Base-by-base conservation (phyloP, 2,329 filamentous ascomycete genomes). In the Microcyclospora pomicola region DNA sequence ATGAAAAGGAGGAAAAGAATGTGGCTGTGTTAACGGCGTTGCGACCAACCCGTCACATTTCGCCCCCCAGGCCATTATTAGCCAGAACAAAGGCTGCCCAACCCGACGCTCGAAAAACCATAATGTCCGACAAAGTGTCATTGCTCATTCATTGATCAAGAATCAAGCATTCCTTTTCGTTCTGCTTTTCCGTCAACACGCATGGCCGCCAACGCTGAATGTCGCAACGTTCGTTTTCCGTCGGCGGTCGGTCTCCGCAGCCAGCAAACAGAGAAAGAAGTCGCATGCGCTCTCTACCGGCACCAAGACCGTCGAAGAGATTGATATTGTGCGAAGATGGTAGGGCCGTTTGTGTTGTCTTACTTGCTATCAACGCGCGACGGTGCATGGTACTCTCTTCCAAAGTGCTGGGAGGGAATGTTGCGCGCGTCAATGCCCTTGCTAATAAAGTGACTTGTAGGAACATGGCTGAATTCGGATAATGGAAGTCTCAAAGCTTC, bases 401-500 rank as follows among this genome's bases (percentile, higher is more conserved):
- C 5, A 24, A 24, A 24, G 19, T 24, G 5, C 19, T 7, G 19
- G 19, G 5, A n/a, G 4, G 30, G 9, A 31, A 4, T n/a, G 4
- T 5, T n/a, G 14, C 30, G 12, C 14, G 6, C 12, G 30, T 4
- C 14, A n/a, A n/a, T 4, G 9, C 30, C 9, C 9, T 31, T 15
- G 30, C 12, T 31, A 31, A 24, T 7, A 7, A 24, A 24, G 19
- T 24, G 19, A 24, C 19, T 24, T 24, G 5, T 15, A 31, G 30
- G 30, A 9, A 31, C 30, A n/a, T 31, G 30, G 30, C 51, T 67
- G 34, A 66, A 69, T 46, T 63, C 65, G 7, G 66, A 68, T 42
- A 62, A 62, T 37, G 62, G 62, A 33, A 60, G 57, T 39, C 50
- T 63, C n/a, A 64, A 64, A 38, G 60, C 60, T 5, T 58, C 62